Base-by-base conservation (phyloP, 352 stramenopile genomes). In the Phytophthora sp. region DNA sequence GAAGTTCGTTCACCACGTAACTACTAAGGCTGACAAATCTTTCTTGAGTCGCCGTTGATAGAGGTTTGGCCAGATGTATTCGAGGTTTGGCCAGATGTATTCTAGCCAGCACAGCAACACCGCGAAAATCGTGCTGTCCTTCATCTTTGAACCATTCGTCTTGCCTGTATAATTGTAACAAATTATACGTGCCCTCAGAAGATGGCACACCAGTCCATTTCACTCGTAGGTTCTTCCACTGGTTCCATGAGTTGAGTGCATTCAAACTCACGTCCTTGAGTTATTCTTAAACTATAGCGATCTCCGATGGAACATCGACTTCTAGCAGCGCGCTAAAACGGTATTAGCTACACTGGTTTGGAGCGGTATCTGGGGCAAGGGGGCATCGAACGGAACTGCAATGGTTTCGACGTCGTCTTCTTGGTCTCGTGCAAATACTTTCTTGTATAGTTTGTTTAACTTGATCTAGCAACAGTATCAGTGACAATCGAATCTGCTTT, bases 11-110 rank as follows among this genome's bases (percentile, higher is more conserved):
- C 15, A 62, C 54, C 1, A 48, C 34, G 27, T 37, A 62, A 5
- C 54, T 24, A 42, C 43, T 49, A 1, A 55, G 31, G 18, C 54
- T 62, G 17, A 55, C 48, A 28, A 49, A 17, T 41, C 30, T 20
- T 10, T 54, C 43, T 37, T 62, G 43, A 20, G 18, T 17, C 13
- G 52, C 31, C 5, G 34, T 54, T 7, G 43, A 55, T 9, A 43
- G 13, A 9, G 43, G 43, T n/a, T 49, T 55, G 3, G 15, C 32
- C 6, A 62, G 9, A 18, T 48, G 41, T n/a, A 48, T 46, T 39
- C 17, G 37, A 4, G 54, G n/a, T n/a, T 49, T 55, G 3, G 15
- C 32, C 6, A 62, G 9, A 18, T 48, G 41, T n/a, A 48, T 46
- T 39, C 17, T 45, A 4, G 54, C 28, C 15, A 54, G 23, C 5